Evolutionary conservation across 1,284 basidiomycete species (phyloP), one percentile per base, ranked within the genome.

Genomic region (Phylloboletellus chloephorus): DNA sequence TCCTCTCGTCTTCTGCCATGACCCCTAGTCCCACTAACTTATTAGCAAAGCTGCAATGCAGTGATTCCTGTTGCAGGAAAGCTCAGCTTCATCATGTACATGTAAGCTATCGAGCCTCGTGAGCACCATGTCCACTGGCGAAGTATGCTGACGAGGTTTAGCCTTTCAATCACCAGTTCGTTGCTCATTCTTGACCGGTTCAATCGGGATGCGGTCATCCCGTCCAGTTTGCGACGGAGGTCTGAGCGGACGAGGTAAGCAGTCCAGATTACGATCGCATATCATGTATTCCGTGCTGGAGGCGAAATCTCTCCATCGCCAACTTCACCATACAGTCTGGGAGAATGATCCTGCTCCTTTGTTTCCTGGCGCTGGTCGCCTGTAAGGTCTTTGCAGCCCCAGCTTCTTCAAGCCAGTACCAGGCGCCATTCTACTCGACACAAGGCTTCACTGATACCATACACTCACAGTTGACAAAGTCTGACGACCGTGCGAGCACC

Each of bases 311-410:
- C 12, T 33, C 33, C 8, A 23, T 10, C 10, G 7, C 33, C 32
- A 5, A 31, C 16, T 13, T 35, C 25, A 24, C 28, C 10, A 13
- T 25, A 31, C 23, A 13, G 15, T 7, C 6, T 17, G 22, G 17
- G 23, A 33, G 9, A 25, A 59, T 60, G 57, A 5, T 28, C 19
- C 6, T 29, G 5, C n/a, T 22, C 20, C 8, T 52, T 19, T 41
- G 6, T 39, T n/a, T 45, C 4, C 19, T 54, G 24, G 57, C 48
- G 51, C 56, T 56, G 45, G 51, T 43, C 44, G 51, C 42, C 31
- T 22, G 4, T 23, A 32, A 22, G 7, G 31, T 24, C 2, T 8
- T 45, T 22, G 43, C 46, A 25, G 46, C 48, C 4, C 54, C 56
- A 25, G 30, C 41, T 13, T 34, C 31, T 16, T 40, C 39, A 7